phyloP scores from a whole-genome alignment of 2,329 filamentous ascomycete genomes.

The Ophiostoma tasmaniense region DNA sequence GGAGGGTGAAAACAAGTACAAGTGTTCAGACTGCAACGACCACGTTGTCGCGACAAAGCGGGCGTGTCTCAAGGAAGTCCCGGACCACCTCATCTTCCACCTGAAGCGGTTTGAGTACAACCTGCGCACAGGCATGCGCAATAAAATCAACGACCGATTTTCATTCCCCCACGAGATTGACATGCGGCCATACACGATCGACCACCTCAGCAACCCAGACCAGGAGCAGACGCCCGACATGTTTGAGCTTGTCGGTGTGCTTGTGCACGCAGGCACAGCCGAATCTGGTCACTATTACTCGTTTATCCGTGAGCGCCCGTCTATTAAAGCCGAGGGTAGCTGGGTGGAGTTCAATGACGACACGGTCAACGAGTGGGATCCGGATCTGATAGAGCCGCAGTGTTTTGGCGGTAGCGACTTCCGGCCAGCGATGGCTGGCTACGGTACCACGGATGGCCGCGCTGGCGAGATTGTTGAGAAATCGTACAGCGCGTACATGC shows the following conservation, averaged over 20 bases:
- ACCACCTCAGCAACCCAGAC: slow-evolving; percentile 61
- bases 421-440: slow-evolving; percentile 23
- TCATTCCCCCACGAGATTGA: slow-evolving; percentile 77
- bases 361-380: slow-evolving; percentile 68
- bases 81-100: slow-evolving; percentile 91
- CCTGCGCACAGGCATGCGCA: slow-evolving; percentile 64
- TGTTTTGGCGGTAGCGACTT: slow-evolving; percentile 71
- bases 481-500: slow-evolving; percentile 87
- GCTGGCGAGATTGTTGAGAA: slow-evolving; percentile 50
- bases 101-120: slow-evolving; percentile 84
- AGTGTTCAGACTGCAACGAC: slow-evolving; percentile 79
- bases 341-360: slow-evolving; percentile 97
- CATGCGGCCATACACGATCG: slow-evolving; percentile 84
- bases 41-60: slow-evolving; percentile 91
- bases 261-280: slow-evolving; percentile 87
- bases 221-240: slow-evolving; percentile 55
- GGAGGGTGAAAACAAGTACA: slow-evolving; percentile 98
- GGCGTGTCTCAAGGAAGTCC: slow-evolving; percentile 84
- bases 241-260: slow-evolving; percentile 89
- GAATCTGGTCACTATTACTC: slow-evolving; percentile 97
- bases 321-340: slow-evolving; percentile 32
- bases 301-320: slow-evolving; percentile 74
- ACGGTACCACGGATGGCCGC: slow-evolving; percentile 39
- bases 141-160: slow-evolving; percentile 94
- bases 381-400: slow-evolving; percentile 59